Percentiles rank a stretch among this genome's conserved stretches.
Evolutionary conservation across 768 basidiomycete species (phyloP).

Genomic region (Boletus rubescentipes): DNA sequence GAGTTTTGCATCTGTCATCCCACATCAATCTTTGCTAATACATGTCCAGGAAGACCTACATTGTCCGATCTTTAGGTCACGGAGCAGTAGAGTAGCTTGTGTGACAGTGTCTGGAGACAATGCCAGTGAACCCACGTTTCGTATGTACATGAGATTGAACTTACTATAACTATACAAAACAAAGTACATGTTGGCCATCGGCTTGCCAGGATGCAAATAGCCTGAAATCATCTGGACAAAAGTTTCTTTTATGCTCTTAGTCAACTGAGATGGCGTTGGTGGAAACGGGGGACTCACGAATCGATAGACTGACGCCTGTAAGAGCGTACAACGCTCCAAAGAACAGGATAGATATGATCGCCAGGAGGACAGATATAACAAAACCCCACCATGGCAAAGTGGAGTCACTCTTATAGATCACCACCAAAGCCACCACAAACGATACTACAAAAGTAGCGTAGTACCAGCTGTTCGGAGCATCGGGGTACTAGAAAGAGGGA

Average conservation of each 20-base stretch:
- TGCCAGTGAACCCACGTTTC: slow-evolving; percentile 40
- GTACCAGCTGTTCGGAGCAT: slow-evolving; percentile 36
- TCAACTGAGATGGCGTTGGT: not conserved
- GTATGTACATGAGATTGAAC: slow-evolving; percentile 1
- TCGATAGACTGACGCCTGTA: slow-evolving; percentile 31
- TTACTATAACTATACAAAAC: slow-evolving; percentile 47
- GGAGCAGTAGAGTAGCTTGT: slow-evolving; percentile 51
- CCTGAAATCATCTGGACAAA: slow-evolving; percentile 38
- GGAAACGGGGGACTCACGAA: slow-evolving; percentile 18
- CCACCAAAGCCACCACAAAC: slow-evolving; percentile 52
- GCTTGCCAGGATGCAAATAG: slow-evolving; percentile 36
- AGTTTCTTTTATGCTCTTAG: slow-evolving; percentile 12
- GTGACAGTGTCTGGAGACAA: slow-evolving; percentile 45
- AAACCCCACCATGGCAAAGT: slow-evolving; percentile 61
- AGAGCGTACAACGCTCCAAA: slow-evolving; percentile 54
- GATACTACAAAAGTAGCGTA: slow-evolving; percentile 20
- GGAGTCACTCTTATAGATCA: slow-evolving; percentile 52
- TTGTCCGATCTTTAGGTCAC: slow-evolving; percentile 51
- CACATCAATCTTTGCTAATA: slow-evolving; percentile 38
- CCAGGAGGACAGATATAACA: slow-evolving; percentile 52
- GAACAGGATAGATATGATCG: slow-evolving; percentile 50
- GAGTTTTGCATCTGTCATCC: slow-evolving; percentile 43
- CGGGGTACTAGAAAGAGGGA: slow-evolving; percentile 27
- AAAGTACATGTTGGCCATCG: slow-evolving; percentile 44
- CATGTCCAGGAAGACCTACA: slow-evolving; percentile 6